Evolutionary conservation across 495 filamentous ascomycete species (phyloP).

Genomic region (Durotheca rogersii): DNA sequence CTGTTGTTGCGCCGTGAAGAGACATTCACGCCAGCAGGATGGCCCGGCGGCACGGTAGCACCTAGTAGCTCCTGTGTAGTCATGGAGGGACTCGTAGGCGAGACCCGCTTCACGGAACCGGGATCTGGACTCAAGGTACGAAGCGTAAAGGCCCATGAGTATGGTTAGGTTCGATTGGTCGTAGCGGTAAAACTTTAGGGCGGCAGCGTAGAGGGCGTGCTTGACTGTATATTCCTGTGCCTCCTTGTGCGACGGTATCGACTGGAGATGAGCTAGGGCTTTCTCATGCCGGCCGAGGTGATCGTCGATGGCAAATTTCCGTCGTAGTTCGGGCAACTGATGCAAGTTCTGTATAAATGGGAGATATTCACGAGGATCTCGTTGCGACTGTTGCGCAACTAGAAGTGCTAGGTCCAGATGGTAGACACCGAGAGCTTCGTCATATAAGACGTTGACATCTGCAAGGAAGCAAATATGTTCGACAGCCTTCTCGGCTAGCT

Average conservation of each 20-base stretch:
- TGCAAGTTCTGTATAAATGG: conserved; percentile 89
- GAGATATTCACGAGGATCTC: conserved; percentile 92
- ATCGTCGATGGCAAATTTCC: conserved; percentile 84
- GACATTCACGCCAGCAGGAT: conserved; percentile 79
- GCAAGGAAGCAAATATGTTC: conserved; percentile 97
- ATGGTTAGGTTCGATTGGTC: conserved; percentile 55
- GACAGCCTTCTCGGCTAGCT: conserved; percentile 77
- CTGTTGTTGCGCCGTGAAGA: conserved; percentile 70
- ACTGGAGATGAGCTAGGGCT: conserved; percentile 73
- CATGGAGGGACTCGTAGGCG: conserved; percentile 82
- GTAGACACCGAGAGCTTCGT: conserved; percentile 86
- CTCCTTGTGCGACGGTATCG: conserved; percentile 67
- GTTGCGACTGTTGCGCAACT: conserved; percentile 93
- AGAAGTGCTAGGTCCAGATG: conserved; percentile 85
- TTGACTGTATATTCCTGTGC: conserved; percentile 70
- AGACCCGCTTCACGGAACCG: conserved; percentile 80
- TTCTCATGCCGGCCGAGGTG: conserved; percentile 73
- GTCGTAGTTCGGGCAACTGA: conserved; percentile 63
- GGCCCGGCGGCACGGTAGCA: conserved; percentile 76
- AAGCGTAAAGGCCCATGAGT: conserved; percentile 75
- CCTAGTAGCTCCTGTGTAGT: conserved; percentile 69
- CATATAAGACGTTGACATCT: conserved; percentile 90
- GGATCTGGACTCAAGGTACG: conserved; percentile 70
- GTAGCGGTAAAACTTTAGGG: conserved; percentile 83
- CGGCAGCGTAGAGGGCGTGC: conserved; percentile 74